Evolutionary conservation across 768 basidiomycete genomes (phyloP).

Genomic region (Strobilomyces echinocephalus): DNA sequence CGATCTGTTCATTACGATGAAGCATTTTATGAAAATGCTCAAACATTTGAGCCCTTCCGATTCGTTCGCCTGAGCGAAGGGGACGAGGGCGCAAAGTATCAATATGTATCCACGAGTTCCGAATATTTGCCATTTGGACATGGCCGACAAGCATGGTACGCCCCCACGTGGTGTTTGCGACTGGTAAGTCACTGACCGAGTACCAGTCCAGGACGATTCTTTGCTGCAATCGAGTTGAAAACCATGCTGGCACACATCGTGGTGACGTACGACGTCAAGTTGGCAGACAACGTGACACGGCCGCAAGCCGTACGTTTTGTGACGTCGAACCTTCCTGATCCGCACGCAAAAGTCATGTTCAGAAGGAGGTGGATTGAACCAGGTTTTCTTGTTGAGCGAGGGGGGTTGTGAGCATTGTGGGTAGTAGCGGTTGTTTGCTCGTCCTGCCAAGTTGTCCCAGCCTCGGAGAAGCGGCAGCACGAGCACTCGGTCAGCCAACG

Average conservation of each 20-base stretch:
- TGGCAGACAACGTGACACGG: neutral
- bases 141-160: neutral
- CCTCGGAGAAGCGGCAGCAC: no score
- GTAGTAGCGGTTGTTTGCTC: no score
- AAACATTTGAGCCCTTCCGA: slow-evolving; percentile 39
- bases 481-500: no score
- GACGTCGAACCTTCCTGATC: neutral
- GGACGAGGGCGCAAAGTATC: neutral
- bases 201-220: slow-evolving; percentile 32
- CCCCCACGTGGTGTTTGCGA: neutral
- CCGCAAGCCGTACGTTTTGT: neutral
- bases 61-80: neutral
- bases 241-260: slow-evolving; percentile 24
- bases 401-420: no score
- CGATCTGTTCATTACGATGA: slow-evolving; percentile 21
- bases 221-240: slow-evolving; percentile 42
- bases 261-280: slow-evolving; percentile 15
- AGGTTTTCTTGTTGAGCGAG: no score
- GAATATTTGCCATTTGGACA: neutral
- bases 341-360: no score
- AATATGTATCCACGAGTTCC: neutral
- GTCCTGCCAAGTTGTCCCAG: no score
- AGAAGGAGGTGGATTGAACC: no score
- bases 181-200: neutral
- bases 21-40: slow-evolving; percentile 30